phyloP scores from a whole-genome alignment of 768 basidiomycete species.

The Pleurotus tuoliensis region DNA sequence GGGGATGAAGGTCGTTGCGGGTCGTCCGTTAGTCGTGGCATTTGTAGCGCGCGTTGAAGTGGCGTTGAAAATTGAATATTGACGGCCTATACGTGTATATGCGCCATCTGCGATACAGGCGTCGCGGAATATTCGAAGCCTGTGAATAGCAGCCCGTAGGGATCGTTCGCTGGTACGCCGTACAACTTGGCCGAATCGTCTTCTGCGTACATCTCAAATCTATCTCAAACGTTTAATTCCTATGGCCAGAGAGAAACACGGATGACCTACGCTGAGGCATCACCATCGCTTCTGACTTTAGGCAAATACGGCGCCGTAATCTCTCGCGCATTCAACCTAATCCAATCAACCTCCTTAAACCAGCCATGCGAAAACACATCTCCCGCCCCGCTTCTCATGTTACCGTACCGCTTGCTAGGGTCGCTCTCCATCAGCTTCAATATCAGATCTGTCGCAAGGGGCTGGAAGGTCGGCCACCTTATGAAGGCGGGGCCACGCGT shows the following conservation, averaged over 20 bases:
- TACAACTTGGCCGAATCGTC: constrained; percentile 61
- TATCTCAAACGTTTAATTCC: constrained; percentile 22
- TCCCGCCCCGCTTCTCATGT: constrained; percentile 79
- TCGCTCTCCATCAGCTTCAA: constrained; percentile 87
- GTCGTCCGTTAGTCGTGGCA: too few species aligned
- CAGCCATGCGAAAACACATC: constrained; percentile 93
- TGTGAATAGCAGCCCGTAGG: constrained; percentile 66
- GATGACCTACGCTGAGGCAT: constrained; percentile 84
- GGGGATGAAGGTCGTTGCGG: too few species aligned
- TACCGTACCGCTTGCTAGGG: constrained; percentile 85
- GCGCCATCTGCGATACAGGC: constrained; percentile 8
- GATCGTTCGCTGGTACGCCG: constrained; percentile 54
- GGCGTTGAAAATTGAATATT: too few species aligned
- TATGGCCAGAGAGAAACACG: background rate
- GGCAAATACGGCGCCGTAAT: constrained; percentile 96
- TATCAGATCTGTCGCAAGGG: constrained; percentile 83
- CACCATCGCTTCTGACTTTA: constrained; percentile 87
- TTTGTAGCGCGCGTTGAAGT: too few species aligned
- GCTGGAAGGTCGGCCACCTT: constrained; percentile 75
- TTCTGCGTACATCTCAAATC: constrained; percentile 78
- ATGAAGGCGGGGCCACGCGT: constrained; percentile 68
- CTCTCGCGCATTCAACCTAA: constrained; percentile 71
- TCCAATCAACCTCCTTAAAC: constrained; percentile 95
- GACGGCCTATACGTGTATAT: too few species aligned
- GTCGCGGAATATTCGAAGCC: constrained; percentile 69